Evolutionary conservation across 768 basidiomycete genomes (phyloP), one percentile per base, ranked within the genome.

Genomic region (Rhodosporidiobolus sp.): DNA sequence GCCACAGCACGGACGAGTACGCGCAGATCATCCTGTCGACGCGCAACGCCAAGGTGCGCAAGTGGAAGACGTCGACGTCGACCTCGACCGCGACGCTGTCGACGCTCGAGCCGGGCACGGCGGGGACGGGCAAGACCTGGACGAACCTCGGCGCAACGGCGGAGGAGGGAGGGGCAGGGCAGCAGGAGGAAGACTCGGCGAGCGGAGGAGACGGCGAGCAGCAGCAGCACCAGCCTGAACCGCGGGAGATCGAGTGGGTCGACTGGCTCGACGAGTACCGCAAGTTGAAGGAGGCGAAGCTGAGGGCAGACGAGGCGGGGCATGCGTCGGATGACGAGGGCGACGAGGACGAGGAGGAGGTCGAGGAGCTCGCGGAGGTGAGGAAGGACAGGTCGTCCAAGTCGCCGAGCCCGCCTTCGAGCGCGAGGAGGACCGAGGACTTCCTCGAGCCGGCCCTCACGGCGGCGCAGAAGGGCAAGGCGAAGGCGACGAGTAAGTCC

Each of bases 221-320:
- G 14, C 26, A 28, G 34, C 32, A 52, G 50, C 32, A 8, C 24
- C 46, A n/a, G 45, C 35, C 46, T 3, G 54, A 50, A 22, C 43
- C 70, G 43, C 77, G 79, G 34, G 82, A 80, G 28, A 81, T 83
- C 65, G 82, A 83, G 67, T 84, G 83, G 83, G 81, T 84, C 35
- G 83, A 84, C 65, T 84, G 83, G 82, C 73, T 82, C 65, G 83
- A 83, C 75, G 81, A 82, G 75, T 83, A 83, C 76, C 79, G 82
- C 59, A 75, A 79, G 72, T 79, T 80, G 78, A 83, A 83, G 73
- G 81, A 82, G 60, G 82, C 80, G 46, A 83, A 83, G 73, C 79
- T 83, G 30, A 62, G 79, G 28, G 79, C 82, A 1, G 83, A 64
- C 24, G 20, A 61, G 38, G 61, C 43, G n/a, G 19, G 10, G 2